These are phyloP conservation scores for Fusarium sp. DNA, from an alignment of 2,329 filamentous ascomycete species.

Conservation along the genomic window DNA sequence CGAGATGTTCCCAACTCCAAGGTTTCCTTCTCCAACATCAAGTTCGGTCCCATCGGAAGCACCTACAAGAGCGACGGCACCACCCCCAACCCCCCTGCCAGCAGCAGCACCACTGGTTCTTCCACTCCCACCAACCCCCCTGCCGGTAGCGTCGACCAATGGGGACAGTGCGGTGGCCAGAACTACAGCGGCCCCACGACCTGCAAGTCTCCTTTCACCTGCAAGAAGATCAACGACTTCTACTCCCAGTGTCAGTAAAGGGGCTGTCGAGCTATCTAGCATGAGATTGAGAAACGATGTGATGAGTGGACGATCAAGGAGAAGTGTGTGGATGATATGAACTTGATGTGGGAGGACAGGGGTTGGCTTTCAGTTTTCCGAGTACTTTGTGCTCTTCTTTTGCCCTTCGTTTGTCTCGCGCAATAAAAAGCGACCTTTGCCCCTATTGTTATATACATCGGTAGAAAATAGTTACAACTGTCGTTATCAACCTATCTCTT, in stretches of 20 bases:
- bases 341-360: background rate
- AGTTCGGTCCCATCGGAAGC: constrained; percentile 64
- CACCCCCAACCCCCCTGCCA: constrained; percentile 17
- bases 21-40: constrained; percentile 69
- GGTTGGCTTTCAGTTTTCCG: constrained; percentile 4
- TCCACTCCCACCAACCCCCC: constrained; percentile 4
- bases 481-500: constrained; percentile 17
- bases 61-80: constrained; percentile 51
- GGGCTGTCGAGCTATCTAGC: background rate
- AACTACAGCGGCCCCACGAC: constrained; percentile 49
- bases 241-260: constrained; percentile 55
- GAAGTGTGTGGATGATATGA: background rate
- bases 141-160: constrained; percentile 40
- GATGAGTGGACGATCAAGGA: background rate
- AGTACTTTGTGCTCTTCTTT: constrained; percentile 8
- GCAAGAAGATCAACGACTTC: constrained; percentile 50
- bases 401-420: constrained; percentile 24
- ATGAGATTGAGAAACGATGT: background rate
- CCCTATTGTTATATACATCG: constrained; percentile 19
- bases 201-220: constrained; percentile 50
- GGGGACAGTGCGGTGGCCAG: constrained; percentile 52
- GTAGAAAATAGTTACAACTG: constrained; percentile 29
- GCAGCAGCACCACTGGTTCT: background rate
- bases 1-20: constrained; percentile 55
- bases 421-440: constrained; percentile 21